Evolutionary conservation across 225 moss, liverwort and hornwort genomes (phyloP), one percentile per base, ranked within the genome.

Genomic region (Takakia lepidozioides): DNA sequence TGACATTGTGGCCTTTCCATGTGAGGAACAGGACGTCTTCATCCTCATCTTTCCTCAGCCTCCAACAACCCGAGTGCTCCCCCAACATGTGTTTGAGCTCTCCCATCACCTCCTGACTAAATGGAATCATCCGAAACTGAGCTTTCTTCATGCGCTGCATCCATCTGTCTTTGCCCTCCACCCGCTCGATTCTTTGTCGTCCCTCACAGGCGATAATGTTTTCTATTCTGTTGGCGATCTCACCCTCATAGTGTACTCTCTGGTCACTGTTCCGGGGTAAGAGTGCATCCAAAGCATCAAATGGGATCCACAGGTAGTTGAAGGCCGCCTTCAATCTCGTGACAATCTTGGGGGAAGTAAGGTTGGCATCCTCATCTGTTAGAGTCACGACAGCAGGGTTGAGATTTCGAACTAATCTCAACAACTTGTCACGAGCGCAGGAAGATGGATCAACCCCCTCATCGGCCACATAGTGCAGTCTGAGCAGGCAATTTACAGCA

Each of bases 21-120:
- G 83, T 83, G 49, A 90, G 66, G 10, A 74, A 69, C 55, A 90
- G 38, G 14, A 72, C 76, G 17, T 86, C 85, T 43, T 85, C 86
- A 24, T 90, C 86, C 3, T 75, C 82, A 13, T 86, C 89, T 27
- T 75, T 71, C 17, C 72, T 65, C 54, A 83, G 66, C 2, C 89
- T 80, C 89, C 89, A 90, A 20, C 89, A 86, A 1, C 76, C 80
- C 5, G 86, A 86, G 56, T 90, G 89, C 59, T 90, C 85, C 35
- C 74, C 82, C 3, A 90, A 74, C 89, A 90, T 90, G 19, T 54
- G 71, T 64, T 58, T 80, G n/a, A 77, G 74, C 42, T 90, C 89
- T 5, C 69, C 61, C 42, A 62, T 74, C 8, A 86, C 72, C 19
- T 90, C 80, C 19, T 80, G 80, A 25, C 54, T 80, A 65, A 86